phyloP scores from a whole-genome alignment of 2,329 filamentous ascomycete species.

The Pseudogymnoascus sp. region DNA sequence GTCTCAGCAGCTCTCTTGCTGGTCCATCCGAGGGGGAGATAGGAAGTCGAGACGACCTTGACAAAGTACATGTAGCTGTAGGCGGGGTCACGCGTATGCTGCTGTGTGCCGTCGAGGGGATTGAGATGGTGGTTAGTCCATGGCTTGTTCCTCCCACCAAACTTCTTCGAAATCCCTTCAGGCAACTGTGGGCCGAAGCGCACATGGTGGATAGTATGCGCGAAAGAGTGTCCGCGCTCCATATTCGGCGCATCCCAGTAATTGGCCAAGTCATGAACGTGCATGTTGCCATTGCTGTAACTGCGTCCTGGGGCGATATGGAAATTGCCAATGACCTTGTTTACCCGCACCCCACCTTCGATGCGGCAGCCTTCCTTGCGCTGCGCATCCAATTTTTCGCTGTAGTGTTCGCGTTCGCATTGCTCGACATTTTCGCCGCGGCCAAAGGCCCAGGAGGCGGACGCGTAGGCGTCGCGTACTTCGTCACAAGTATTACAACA shows the following conservation, averaged over 20 bases:
- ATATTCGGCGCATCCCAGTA: conserved; percentile 67
- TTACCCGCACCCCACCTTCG: conserved; percentile 84
- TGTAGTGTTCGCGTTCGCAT: conserved; percentile 90
- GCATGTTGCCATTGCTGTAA: conserved; percentile 94
- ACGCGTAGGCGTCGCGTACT: conserved; percentile 87
- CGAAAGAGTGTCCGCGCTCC: conserved; percentile 71
- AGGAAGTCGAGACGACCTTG: conserved; percentile 95
- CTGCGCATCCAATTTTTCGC: conserved; percentile 78
- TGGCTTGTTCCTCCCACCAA: conserved; percentile 44
- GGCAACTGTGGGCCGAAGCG: conserved; percentile 90
- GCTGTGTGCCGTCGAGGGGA: conserved; percentile 73
- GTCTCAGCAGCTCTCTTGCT: conserved; percentile 39
- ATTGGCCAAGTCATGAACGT: conserved; percentile 94
- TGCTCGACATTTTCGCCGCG: conserved; percentile 89
- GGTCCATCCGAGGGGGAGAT: conserved; percentile 86
- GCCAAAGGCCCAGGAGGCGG: conserved; percentile 87
- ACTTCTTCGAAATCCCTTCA: conserved; percentile 55
- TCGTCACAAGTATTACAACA: conserved; percentile 98
- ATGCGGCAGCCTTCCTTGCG: conserved; percentile 89
- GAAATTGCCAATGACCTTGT: conserved; percentile 98
- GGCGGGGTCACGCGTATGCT: conserved; percentile 70
- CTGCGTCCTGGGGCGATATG: conserved; percentile 93
- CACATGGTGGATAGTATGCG: conserved; percentile 78
- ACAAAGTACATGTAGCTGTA: conserved; percentile 99
- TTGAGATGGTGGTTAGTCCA: conserved; percentile 92